A percentile compares a stretch with the other conserved stretches of the same genome.
Evolutionary conservation across 2,329 filamentous ascomycete genomes (phyloP).

Genomic region (Cercospora beticola): DNA sequence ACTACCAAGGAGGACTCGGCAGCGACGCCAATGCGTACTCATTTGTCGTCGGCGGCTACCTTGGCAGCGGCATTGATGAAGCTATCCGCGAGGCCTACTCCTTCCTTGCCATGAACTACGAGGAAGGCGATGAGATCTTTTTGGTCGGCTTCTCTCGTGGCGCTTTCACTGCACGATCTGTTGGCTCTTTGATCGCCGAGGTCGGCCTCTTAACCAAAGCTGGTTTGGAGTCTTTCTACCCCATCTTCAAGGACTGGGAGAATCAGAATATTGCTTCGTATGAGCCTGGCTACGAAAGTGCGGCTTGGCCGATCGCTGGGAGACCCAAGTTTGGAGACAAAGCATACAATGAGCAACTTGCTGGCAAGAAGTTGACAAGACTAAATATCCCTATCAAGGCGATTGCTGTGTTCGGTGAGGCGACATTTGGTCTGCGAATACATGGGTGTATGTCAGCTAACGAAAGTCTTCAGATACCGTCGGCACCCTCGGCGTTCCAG

Average conservation of each 20-base stretch:
- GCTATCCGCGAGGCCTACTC: conserved; percentile 61
- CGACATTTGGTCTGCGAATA: neutral
- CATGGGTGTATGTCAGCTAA: neutral
- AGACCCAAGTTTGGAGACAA: conserved; percentile 42
- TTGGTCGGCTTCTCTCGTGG: conserved; percentile 47
- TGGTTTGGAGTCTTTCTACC: conserved; percentile 30
- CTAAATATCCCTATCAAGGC: conserved; percentile 37
- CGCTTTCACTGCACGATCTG: conserved; percentile 43
- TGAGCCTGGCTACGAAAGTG: conserved; percentile 15
- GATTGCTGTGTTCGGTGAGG: conserved; percentile 39
- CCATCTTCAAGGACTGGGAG: conserved; percentile 35
- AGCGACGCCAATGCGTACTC: conserved; percentile 22
- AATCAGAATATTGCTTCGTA: conserved; percentile 27
- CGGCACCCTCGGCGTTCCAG: conserved; percentile 45
- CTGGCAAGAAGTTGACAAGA: conserved; percentile 29
- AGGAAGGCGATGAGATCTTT: conserved; percentile 43
- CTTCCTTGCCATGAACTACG: conserved; percentile 61
- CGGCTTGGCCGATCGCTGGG: conserved; percentile 25
- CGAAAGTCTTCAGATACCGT: conserved; percentile 38
- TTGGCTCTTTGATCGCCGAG: conserved; percentile 44
- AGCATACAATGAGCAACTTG: conserved; percentile 43
- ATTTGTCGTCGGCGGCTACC: conserved; percentile 27
- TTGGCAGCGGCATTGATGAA: conserved; percentile 35
- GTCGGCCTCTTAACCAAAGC: conserved; percentile 42
- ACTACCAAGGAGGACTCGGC: conserved; percentile 35